A percentile compares a stretch with the other conserved stretches of the same genome.
Conservation (phyloP, 768 basidiomycete genomes). For the Pleurotus sapidus region DNA sequence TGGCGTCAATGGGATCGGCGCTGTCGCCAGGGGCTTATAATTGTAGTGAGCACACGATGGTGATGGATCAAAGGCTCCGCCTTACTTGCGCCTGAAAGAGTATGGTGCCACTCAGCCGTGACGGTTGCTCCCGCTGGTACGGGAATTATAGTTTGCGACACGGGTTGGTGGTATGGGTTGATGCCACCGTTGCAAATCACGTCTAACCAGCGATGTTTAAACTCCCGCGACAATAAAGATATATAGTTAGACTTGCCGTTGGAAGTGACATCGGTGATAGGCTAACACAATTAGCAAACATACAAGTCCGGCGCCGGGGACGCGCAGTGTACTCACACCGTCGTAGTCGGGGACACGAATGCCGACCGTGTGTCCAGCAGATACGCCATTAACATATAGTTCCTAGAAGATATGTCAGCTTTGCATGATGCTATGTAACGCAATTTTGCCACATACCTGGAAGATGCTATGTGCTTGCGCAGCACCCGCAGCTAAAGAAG, state of each 20-base stretch:
- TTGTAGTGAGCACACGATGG: not conserved
- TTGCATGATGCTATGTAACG: not conserved
- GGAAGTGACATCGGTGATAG: conserved; percentile 55
- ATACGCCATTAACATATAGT: conserved; percentile 50
- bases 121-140: conserved; percentile 54
- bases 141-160: conserved; percentile 41
- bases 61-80: not conserved
- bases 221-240: not conserved
- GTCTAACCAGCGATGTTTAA: not conserved
- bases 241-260: conserved; percentile 26
- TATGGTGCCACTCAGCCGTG: conserved; percentile 53
- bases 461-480: conserved; percentile 6
- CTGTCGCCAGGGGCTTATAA: conserved; percentile 29
- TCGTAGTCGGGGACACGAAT: conserved; percentile 45
- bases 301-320: not conserved
- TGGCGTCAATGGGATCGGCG: conserved; percentile 45
- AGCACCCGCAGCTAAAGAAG: not conserved
- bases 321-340: conserved; percentile 24
- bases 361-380: conserved; percentile 37
- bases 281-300: conserved; percentile 25
- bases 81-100: conserved; percentile 33
- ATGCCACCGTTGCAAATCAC: conserved; percentile 60
- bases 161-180: conserved; percentile 49
- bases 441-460: not conserved
- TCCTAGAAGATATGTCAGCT: conserved; percentile 25